Base-by-base conservation (phyloP, 2,329 filamentous ascomycete species). In the Biscogniauxia marginata region DNA sequence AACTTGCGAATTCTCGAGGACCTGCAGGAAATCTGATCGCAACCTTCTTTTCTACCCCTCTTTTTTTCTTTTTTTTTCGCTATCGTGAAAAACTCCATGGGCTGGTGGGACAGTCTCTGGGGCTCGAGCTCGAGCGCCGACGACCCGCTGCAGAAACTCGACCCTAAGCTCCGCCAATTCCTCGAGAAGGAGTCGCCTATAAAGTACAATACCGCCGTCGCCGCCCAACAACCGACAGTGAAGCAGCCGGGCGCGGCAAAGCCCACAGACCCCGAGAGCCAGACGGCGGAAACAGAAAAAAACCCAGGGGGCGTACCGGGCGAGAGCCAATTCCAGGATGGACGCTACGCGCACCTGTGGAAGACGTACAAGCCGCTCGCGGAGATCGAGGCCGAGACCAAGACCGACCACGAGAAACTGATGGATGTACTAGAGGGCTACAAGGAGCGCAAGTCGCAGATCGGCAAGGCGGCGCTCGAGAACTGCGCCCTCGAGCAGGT, bases 401-500 rank as follows among this genome's bases (percentile, higher is more conserved):
- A 89, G 70, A 85, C 84, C 43, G 89, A 95, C 65, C 86, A 91
- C 67, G 92, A 96, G 70, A 89, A 89, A 71, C 81, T 96, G 63
- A 81, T 84, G 71, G 86, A 91, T 70, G 86, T 98, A 54, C 78
- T 97, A 51, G 88, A 93, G 52, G 87, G 85, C 6, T 96, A 88
- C 81, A 96, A 96, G 72, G 85, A 90, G 69, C 86, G 92, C 59
- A 91, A 89, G 70, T 83, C 84, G 30, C 82, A 85, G 54, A 90
- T 98, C 59, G 90, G 90, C 24, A 81, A 83, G 45, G 90, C 91
- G 1, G 93, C 93, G 8, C 79, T 96, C 68, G 95, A 99, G 76
- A 99, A 98, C 72, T 99, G 95, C 74, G 88, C 91, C 1, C 73
- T 93, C 58, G 91, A 96, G 71, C 91, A 97, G 76, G 81, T 91